These are phyloP conservation scores for Biscogniauxia sp. DNA, from an alignment of 2,329 filamentous ascomycete genomes.

Conservation along the genomic window DNA sequence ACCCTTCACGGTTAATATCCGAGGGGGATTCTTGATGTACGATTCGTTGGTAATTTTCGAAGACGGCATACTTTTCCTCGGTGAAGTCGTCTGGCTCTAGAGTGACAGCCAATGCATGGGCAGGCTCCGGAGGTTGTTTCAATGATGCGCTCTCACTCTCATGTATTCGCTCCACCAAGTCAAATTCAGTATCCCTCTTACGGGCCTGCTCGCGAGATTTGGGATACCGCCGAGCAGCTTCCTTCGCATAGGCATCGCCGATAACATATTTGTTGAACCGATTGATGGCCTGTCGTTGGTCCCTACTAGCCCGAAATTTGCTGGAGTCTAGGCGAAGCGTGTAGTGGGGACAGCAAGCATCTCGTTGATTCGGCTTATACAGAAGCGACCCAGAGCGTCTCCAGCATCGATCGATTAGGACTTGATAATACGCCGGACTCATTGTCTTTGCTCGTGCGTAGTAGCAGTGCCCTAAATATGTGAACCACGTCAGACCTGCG, in stretches of 20 bases:
- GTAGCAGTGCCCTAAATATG: slow-evolving; percentile 64
- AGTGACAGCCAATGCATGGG: slow-evolving; percentile 66
- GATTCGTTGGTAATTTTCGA: slow-evolving; percentile 69
- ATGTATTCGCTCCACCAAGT: slow-evolving; percentile 65
- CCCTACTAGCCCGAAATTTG: slow-evolving; percentile 63
- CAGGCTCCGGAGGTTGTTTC: slow-evolving; percentile 59
- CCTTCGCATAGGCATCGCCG: slow-evolving; percentile 65
- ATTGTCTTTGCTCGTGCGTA: slow-evolving; percentile 63
- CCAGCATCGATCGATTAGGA: slow-evolving; percentile 72
- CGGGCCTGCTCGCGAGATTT: slow-evolving; percentile 64
- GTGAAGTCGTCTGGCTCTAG: slow-evolving; percentile 70
- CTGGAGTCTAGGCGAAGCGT: slow-evolving; percentile 70
- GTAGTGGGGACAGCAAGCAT: slow-evolving; percentile 90
- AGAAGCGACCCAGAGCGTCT: slow-evolving; percentile 69
- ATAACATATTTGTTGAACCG: slow-evolving; percentile 71
- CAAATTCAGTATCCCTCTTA: slow-evolving; percentile 64
- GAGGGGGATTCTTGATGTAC: slow-evolving; percentile 66
- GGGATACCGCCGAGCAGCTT: slow-evolving; percentile 62
- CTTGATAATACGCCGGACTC: slow-evolving; percentile 67
- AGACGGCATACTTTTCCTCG: slow-evolving; percentile 72
- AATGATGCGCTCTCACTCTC: slow-evolving; percentile 60
- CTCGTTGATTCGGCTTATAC: slow-evolving; percentile 74
- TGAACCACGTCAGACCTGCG: slow-evolving; percentile 27
- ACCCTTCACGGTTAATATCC: slow-evolving; percentile 60
- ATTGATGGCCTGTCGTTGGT: slow-evolving; percentile 74